phyloP scores from a whole-genome alignment of 2,329 filamentous ascomycete species.

The Ophiostoma angusticollis region DNA sequence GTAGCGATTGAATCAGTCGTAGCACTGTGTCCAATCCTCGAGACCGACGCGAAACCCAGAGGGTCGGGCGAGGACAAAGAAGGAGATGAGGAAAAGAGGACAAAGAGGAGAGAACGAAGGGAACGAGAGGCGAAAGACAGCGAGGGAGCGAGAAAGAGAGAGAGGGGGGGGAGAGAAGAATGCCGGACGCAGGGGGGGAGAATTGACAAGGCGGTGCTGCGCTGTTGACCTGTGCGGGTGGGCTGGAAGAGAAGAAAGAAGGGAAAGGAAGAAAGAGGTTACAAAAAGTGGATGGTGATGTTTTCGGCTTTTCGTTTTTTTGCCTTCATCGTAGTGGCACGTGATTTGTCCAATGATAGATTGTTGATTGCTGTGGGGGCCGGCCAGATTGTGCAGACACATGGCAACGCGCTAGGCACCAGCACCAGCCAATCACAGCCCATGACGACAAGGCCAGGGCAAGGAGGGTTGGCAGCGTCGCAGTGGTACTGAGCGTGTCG shows the following conservation, averaged over 20 bases:
- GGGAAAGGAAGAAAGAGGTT: not conserved
- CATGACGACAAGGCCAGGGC: no score
- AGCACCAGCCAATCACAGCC: no score
- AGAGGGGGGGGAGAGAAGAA: slow-evolving; percentile 19
- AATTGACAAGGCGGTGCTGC: slow-evolving; percentile 31
- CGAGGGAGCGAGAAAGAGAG: not conserved
- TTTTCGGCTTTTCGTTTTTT: slow-evolving; percentile 12
- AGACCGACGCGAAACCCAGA: slow-evolving; percentile 8
- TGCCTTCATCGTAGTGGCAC: no score
- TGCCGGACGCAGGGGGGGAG: slow-evolving; percentile 24
- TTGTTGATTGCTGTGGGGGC: slow-evolving; percentile 10
- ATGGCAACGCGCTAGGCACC: no score
- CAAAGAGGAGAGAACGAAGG: not conserved
- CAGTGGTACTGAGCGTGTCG: no score
- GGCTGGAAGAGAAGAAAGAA: slow-evolving; percentile 12
- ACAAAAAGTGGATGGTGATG: slow-evolving; percentile 15
- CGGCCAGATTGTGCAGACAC: no score
- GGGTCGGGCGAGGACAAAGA: slow-evolving; percentile 3
- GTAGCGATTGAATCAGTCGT: no score
- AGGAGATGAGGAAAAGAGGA: slow-evolving; percentile 4
- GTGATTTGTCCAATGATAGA: no score
- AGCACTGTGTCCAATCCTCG: not conserved
- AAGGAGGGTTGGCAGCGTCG: no score
- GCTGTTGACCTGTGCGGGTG: slow-evolving; percentile 19
- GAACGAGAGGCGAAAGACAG: no score